Evolutionary conservation across 1,139 yeast species (phyloP), one percentile per base, ranked within the genome.

Genomic region (Taphrina pruni): DNA sequence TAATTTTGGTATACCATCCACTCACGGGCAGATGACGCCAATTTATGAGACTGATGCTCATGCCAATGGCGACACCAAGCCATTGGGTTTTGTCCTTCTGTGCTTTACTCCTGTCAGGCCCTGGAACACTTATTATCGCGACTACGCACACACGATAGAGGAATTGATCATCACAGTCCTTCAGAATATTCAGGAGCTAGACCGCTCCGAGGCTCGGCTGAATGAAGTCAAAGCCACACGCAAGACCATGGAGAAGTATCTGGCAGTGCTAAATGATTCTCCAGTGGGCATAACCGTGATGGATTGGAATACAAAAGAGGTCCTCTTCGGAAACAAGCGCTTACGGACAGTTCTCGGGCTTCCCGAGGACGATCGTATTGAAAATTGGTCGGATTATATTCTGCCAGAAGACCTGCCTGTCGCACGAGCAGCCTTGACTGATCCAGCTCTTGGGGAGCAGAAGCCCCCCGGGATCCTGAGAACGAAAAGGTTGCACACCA

Each of bases 101-200:
- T 64, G 48, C n/a, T 51, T 60, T 35, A 45, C 65, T n/a, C 65
- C 65, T 21, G 39, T 43, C 14, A 17, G 65, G 20, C 65, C 65
- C 2, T 17, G 26, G 12, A 45, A 48, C n/a, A 14, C 26, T 9
- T 50, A 38, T 14, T 32, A 17, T 21, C 26, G 9, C 12, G 45
- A 36, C 11, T 60, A 38, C 50, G 58, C 50, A 6, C 20, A 48
- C 35, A 60, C 58, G 2, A 32, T 50, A 6, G 57, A 60, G 21
- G 36, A 48, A 7, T 35, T 50, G 50, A 20, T 50, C 38, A 11
- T 21, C 36, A 50, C 50, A 14, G 46, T 38, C 11, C 39, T 60
- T 17, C 65, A 38, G 21, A 60, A 50, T 20, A 26, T 60, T 8
- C 56, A 38, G 21, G 65, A 21, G 20, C 12, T 26, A 6, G 41